Base-by-base conservation (phyloP, 2,329 filamentous ascomycete genomes). In the Zarea fungicola region DNA sequence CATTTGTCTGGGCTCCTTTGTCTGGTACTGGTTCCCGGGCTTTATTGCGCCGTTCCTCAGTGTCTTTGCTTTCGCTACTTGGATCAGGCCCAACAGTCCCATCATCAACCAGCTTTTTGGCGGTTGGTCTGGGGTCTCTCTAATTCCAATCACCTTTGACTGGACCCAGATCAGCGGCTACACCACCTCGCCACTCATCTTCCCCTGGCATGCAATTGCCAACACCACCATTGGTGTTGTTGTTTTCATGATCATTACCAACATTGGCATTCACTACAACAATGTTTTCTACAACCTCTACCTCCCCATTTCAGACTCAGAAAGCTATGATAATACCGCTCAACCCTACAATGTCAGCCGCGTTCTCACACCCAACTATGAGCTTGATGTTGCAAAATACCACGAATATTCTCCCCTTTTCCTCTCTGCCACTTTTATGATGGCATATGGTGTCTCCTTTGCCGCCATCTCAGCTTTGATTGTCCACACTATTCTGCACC, bases 291-390 rank as follows among this genome's bases (percentile, higher is more conserved):
- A 72, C 55, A 67, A 75, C 3, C 70, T 78, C 4, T 80, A 78
- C 46, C 59, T 82, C n/a, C 78, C 78, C 0, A 65, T 81, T 41
- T 71, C 76, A 13, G 75, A 73, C 10, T 72, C 72, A 2, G 69
- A 73, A 40, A 77, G 71, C 0, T 81, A 76, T 53, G 78, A 82
- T 62, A 82, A 82, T 49, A 80, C 72, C 0, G 76, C 74, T 14
- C 56, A 60, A 1, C 48, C 61, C 1, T 82, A 81, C 55, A 71
- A 77, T 29, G 75, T 78, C 13, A 67, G 63, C 22, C 69, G 69
- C 5, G 77, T 82, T n/a, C 69, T 82, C 9, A 72, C 70, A 13
- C 54, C 65, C 2, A 63, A 69, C 35, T 68, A 70, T 46, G 72
- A 68, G 0, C 72, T 82, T 11, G 68, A 81, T 52, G 55, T 70